phyloP scores from a whole-genome alignment of 331 rosid species.

The Pyracantha coccinea region DNA sequence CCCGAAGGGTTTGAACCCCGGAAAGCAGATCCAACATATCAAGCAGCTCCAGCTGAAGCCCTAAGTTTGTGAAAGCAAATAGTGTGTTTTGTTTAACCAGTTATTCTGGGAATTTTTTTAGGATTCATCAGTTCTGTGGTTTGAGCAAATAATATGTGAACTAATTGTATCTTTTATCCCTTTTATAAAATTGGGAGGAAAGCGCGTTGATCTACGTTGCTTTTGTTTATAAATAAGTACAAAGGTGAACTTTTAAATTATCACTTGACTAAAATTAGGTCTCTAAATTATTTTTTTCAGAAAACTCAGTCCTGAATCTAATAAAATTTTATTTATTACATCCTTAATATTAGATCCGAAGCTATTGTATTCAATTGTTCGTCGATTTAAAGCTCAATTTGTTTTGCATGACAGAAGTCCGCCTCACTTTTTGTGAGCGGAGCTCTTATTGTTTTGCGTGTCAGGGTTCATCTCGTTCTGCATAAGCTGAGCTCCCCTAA shows the following conservation, averaged over 20 bases:
- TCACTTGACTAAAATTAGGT: too few species aligned
- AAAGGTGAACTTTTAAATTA: too few species aligned
- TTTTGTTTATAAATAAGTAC: slow-evolving; percentile 9
- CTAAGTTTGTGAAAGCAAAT: not conserved
- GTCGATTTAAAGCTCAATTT: too few species aligned
- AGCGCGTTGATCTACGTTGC: not conserved
- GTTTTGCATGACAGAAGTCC: too few species aligned
- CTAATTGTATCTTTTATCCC: slow-evolving; percentile 17
- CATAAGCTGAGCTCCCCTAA: rapidly evolving
- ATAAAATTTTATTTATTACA: too few species aligned
- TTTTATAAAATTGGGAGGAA: slow-evolving; percentile 20
- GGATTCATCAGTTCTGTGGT: slow-evolving; percentile 21
- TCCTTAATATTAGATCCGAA: too few species aligned
- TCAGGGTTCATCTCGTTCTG: rapidly evolving
- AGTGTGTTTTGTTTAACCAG: not conserved
- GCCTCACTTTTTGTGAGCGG: rapidly evolving
- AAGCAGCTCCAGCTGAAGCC: slow-evolving; percentile 46
- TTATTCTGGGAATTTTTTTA: slow-evolving; percentile 22
- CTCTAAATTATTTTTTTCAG: not conserved
- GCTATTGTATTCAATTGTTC: too few species aligned
- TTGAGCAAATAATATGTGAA: slow-evolving; percentile 37
- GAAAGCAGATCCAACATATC: slow-evolving; percentile 76
- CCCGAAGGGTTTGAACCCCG: slow-evolving; percentile 95
- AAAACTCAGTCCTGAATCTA: not conserved
- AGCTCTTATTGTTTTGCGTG: too few species aligned